Evolutionary conservation across 495 filamentous ascomycete genomes (phyloP).

Genomic region (Amorphotheca resinae): DNA sequence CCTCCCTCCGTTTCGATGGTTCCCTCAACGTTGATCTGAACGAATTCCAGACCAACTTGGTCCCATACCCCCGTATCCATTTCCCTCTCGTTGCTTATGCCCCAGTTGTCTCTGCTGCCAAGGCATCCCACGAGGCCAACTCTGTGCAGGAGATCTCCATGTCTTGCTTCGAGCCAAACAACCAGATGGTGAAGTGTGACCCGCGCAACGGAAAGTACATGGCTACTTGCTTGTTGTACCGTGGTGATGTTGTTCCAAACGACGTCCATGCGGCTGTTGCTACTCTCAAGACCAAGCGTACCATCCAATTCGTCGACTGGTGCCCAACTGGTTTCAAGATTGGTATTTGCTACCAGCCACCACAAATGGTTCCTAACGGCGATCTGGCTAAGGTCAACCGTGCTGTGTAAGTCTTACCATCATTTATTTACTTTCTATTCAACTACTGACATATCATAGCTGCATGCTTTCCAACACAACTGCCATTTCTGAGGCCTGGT

Average conservation of each 20-base stretch:
- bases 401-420: constrained; percentile 65
- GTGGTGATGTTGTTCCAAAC: constrained; percentile 94
- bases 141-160: constrained; percentile 79
- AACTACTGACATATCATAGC: constrained; percentile 29
- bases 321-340: constrained; percentile 99
- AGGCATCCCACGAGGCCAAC: constrained; percentile 92
- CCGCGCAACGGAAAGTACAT: constrained; percentile 99
- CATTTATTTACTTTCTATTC: neutral
- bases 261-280: constrained; percentile 86
- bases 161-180: constrained; percentile 71
- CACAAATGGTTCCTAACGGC: constrained; percentile 87
- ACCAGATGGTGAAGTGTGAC: constrained; percentile 99
- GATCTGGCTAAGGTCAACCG: constrained; percentile 95
- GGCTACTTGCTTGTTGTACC: constrained; percentile 96
- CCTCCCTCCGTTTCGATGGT: constrained; percentile 95
- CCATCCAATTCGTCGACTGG: constrained; percentile 99
- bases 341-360: constrained; percentile 98
- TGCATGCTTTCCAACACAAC: constrained; percentile 99
- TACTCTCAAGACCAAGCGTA: constrained; percentile 94
- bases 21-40: constrained; percentile 98
- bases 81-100: constrained; percentile 96
- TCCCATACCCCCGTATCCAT: constrained; percentile 97
- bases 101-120: constrained; percentile 84
- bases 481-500: constrained; percentile 97
- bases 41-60: constrained; percentile 99